These are phyloP conservation scores for Kodamaea restingae DNA, from an alignment of 805 yeast genomes.

Conservation along the genomic window DNA sequence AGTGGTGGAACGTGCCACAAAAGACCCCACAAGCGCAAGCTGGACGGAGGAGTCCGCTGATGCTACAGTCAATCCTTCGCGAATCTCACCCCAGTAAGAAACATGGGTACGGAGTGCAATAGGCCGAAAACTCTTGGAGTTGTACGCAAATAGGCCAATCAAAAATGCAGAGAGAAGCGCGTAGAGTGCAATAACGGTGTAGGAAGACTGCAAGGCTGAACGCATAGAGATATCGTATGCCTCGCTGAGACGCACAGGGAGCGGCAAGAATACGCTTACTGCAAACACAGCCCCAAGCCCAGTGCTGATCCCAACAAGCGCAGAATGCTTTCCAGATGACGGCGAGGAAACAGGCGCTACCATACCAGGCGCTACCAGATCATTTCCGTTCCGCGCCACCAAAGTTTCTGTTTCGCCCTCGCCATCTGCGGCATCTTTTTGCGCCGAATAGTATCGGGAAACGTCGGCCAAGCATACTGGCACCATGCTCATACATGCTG, in stretches of 20 bases:
- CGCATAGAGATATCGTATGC: conserved; percentile 29
- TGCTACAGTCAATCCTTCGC: conserved; percentile 13
- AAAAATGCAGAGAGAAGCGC: conserved; percentile 38
- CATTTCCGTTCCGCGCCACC: no score
- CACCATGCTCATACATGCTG: conserved; percentile 51
- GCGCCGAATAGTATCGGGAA: conserved; percentile 23
- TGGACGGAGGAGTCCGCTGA: conserved; percentile 15
- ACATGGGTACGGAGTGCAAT: not conserved
- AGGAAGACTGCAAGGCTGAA: conserved; percentile 45
- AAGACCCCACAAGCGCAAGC: conserved; percentile 55
- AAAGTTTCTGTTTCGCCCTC: no score
- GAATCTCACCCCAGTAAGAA: conserved; percentile 2
- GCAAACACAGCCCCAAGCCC: conserved; percentile 69
- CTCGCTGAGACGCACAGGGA: conserved; percentile 49
- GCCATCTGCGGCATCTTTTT: not conserved
- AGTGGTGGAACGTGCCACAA: conserved; percentile 61
- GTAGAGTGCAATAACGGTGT: conserved; percentile 43
- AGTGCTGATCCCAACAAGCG: conserved; percentile 57
- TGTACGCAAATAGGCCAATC: conserved; percentile 44
- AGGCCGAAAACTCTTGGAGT: conserved; percentile 19
- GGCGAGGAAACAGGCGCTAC: not conserved
- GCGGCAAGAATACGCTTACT: conserved; percentile 50
- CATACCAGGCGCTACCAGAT: not conserved
- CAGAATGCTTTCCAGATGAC: conserved; percentile 49
- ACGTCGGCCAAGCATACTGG: conserved; percentile 56